Conservation (phyloP, 768 basidiomycete species). For the Coprinopsis sp. region DNA sequence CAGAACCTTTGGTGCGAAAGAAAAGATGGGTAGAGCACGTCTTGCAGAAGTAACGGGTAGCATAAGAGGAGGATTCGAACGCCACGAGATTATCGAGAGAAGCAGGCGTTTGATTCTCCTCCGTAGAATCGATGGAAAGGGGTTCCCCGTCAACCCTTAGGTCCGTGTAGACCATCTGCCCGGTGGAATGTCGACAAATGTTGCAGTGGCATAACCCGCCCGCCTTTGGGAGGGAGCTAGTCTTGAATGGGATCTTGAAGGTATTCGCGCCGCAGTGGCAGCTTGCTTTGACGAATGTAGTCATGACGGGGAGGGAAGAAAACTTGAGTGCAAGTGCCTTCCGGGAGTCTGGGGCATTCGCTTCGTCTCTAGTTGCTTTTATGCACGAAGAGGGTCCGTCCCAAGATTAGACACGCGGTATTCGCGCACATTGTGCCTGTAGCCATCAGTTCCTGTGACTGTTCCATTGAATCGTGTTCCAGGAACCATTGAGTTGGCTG, state of each 20-base stretch:
- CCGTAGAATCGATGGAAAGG: constrained; percentile 5
- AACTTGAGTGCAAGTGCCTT: no score
- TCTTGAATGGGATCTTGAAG: constrained; percentile 24
- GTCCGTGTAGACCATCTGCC: constrained; percentile 23
- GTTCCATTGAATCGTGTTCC: no score
- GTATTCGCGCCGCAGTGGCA: constrained; percentile 26
- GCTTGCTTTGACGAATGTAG: constrained; percentile 18
- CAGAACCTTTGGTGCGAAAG: neutral
- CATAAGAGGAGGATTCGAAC: constrained; percentile 18
- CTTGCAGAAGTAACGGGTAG: constrained; percentile 25
- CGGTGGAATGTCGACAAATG: constrained; percentile 25
- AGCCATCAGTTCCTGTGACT: no score
- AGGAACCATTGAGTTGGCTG: no score
- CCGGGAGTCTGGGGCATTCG: no score
- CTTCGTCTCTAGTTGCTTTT: no score
- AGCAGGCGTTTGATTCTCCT: constrained; percentile 4
- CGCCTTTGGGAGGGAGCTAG: constrained; percentile 19
- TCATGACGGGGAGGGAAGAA: no score
- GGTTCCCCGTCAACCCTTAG: constrained; percentile 11
- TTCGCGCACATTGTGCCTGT: no score
- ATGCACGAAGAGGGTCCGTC: no score
- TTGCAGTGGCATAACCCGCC: constrained; percentile 27
- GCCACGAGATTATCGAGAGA: constrained; percentile 14
- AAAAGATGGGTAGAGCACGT: constrained; percentile 28
- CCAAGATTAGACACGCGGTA: no score